Base-by-base conservation (phyloP, 2,329 filamentous ascomycete species). In the Fusarium temperatum region DNA sequence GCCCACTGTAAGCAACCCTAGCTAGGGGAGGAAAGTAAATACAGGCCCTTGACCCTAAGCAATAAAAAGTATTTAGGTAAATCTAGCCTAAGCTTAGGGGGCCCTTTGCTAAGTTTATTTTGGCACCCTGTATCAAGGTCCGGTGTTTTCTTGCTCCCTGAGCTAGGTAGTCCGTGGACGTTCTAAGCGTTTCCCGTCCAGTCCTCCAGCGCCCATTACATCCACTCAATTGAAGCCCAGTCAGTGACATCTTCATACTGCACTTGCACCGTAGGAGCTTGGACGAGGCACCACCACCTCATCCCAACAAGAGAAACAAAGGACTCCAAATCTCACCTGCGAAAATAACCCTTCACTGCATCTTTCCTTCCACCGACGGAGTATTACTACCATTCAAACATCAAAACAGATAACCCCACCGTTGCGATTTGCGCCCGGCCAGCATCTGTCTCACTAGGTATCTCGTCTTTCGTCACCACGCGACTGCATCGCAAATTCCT, bases 271-370 rank as follows among this genome's bases (percentile, higher is more conserved):
- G 26, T 28, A 41, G 42, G 50, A 68, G 63, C 47, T 67, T 42
- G 54, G 54, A 69, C 53, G 56, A 68, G 71, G 50, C 68, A 72
- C 72, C 68, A 57, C 68, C 72, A 75, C 72, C 47, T 74, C 60
- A 65, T 57, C 62, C 59, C 54, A 60, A 66, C 36, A 13, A 24
- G 48, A 50, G 56, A 56, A 65, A 54, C 66, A 57, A 58, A 65
- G 39, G 45, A 24, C 11, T 26, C 53, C 35, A 42, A 53, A 50
- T 44, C 51, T 59, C 51, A 55, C 57, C 30, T 54, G 26, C 36
- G 57, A 48, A 45, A 47, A 32, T n/a, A 38, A 35, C 30, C 24
- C 42, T 45, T 44, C 30, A 56, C 44, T n/a, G 22, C 24, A 28
- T 54, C 20, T 18, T 36, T 39, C 30, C 47, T 35, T 39, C n/a